phyloP scores from a whole-genome alignment of 306 rosid genomes.

The Mucuna pruriens region DNA sequence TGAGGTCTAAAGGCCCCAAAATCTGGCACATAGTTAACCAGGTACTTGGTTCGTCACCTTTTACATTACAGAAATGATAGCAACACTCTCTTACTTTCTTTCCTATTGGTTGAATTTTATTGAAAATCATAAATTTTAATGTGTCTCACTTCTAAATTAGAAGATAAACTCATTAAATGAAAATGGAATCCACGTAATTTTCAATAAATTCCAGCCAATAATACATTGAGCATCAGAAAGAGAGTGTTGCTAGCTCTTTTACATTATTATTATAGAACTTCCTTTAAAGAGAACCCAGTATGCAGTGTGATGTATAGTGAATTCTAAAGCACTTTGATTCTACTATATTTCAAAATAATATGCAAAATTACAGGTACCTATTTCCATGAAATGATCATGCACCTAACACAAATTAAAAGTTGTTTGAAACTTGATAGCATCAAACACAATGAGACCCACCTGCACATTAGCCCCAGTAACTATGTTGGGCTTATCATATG shows the following conservation, averaged over 20 bases:
- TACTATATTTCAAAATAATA: background rate
- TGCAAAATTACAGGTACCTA: background rate
- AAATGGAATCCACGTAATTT: too few species aligned
- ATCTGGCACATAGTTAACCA: background rate
- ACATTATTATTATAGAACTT: background rate
- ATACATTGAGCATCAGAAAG: too few species aligned
- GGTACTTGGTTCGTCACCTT: background rate
- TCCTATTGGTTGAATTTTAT: too few species aligned
- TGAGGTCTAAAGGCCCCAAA: background rate
- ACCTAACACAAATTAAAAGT: background rate
- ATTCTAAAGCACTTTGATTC: conserved; percentile 24
- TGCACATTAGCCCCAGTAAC: conserved; percentile 97
- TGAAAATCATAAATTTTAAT: too few species aligned
- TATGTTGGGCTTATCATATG: conserved; percentile 82
- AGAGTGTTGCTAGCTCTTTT: too few species aligned
- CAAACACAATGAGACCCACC: conserved; percentile 46
- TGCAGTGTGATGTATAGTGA: background rate
- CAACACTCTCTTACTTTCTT: too few species aligned
- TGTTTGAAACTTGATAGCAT: background rate
- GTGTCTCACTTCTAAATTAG: too few species aligned
- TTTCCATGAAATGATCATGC: background rate
- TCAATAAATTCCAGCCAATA: too few species aligned
- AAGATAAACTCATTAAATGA: too few species aligned
- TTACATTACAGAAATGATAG: too few species aligned
- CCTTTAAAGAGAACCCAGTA: background rate